These are phyloP conservation scores for Neurospora crassa DNA, from an alignment of 2,329 filamentous ascomycete species.

Conservation along the genomic window DNA sequence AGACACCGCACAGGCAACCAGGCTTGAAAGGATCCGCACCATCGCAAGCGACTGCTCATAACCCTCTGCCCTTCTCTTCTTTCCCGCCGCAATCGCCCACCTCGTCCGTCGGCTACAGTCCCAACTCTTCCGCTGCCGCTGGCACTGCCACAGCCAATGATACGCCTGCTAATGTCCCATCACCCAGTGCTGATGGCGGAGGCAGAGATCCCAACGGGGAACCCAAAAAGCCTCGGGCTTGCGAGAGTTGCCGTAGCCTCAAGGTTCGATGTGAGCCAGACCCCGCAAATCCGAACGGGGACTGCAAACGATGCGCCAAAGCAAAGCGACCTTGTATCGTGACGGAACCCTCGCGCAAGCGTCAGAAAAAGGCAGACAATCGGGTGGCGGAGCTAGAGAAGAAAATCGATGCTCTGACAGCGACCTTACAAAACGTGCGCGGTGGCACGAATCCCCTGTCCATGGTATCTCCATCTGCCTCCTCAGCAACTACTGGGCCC, in stretches of 20 bases:
- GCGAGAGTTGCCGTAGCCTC: slow-evolving; percentile 64
- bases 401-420: slow-evolving; percentile 83
- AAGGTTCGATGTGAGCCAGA: slow-evolving; percentile 84
- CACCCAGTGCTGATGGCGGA: slow-evolving; percentile 6
- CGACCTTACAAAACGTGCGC: slow-evolving; percentile 56
- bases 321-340: slow-evolving; percentile 69
- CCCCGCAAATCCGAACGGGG: slow-evolving; percentile 46
- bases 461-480: neutral
- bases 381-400: slow-evolving; percentile 83
- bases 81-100: neutral
- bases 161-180: neutral
- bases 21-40: neutral
- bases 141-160: neutral
- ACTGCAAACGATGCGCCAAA: slow-evolving; percentile 70
- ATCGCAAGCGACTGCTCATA: neutral
- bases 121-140: neutral
- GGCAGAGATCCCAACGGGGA: slow-evolving; percentile 28
- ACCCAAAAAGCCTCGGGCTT: slow-evolving; percentile 59
- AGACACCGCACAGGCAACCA: neutral
- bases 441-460: neutral
- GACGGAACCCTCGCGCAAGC: slow-evolving; percentile 64
- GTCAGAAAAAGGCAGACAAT: slow-evolving; percentile 87
- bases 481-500: neutral
- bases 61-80: neutral
- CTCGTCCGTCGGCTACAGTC: neutral